Evolutionary conservation across 768 basidiomycete species (phyloP), one percentile per base, ranked within the genome.

Genomic region (Rhodocollybia butyracea): DNA sequence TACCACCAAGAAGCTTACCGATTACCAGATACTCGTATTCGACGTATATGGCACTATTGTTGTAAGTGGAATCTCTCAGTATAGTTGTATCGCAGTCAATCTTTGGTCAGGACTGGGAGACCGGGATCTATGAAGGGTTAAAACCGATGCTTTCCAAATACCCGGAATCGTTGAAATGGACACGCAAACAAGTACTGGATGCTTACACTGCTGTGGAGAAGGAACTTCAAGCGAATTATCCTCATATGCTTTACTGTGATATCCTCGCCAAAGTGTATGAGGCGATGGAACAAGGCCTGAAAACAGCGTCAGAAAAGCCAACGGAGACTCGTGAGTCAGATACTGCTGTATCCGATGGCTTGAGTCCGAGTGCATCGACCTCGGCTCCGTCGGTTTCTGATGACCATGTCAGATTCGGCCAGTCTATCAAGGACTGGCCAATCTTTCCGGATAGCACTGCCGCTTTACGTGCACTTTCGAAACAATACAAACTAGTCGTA

Each of bases 21-120:
- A 78, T 63, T 72, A 73, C 67, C 76, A 77, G 64, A 78, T 77
- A 22, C 76, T 91, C 40, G 72, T 89, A 46, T 88, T 89, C 64
- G 89, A 92, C 60, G 85, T 88, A 57, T 91, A 90, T 59, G 89
- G 85, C 3, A 91, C 89, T 1, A 80, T 91, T 47, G 70, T 82
- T 41, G 84, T 83, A 66, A 50, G 75, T 66, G 3, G 7, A 3
- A 11, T 26, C 8, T 24, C 13, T 40, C 11, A 15, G 21, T 19
- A 42, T 24, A 22, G 26, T 0, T 10, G n/a, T 19, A 42, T 24
- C 26, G n/a, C 41, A 6, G 12, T 22, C 19, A 21, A 21, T n/a
- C n/a, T n/a, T n/a, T n/a, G 4, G 21, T 31, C 40, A 85, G 78
- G 85, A 91, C 66, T 91, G 89, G 89, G 88, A 91, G 68, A 75